These are phyloP conservation scores for Phialophora macrospora DNA, from an alignment of 2,329 filamentous ascomycete genomes.

Conservation along the genomic window DNA sequence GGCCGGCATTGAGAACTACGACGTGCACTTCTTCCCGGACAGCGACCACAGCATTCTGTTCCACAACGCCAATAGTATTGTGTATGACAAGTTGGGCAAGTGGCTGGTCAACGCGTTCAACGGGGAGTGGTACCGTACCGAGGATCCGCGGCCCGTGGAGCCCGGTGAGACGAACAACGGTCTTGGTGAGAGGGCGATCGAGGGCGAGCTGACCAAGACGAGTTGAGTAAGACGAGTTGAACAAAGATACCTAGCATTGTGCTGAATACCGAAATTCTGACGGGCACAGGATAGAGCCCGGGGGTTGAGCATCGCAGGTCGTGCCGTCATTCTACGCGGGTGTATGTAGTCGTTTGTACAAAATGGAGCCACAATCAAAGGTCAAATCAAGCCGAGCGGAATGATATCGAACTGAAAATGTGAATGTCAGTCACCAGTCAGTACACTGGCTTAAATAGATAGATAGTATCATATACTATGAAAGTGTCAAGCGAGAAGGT, in stretches of 20 bases:
- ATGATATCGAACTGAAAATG: too few species aligned
- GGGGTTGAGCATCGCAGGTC: too few species aligned
- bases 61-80: constrained; percentile 86
- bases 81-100: constrained; percentile 85
- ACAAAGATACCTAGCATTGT: neutral
- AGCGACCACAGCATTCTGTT: constrained; percentile 95
- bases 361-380: too few species aligned
- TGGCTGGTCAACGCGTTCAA: constrained; percentile 99
- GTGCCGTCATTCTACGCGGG: too few species aligned
- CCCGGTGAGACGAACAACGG: neutral
- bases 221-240: neutral
- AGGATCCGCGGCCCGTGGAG: constrained; percentile 32
- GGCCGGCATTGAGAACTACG: constrained; percentile 84
- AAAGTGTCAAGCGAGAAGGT: too few species aligned
- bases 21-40: constrained; percentile 95
- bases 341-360: too few species aligned
- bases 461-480: too few species aligned
- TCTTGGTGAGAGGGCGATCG: neutral
- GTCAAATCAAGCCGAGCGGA: too few species aligned
- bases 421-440: too few species aligned
- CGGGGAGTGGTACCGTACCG: constrained; percentile 77
- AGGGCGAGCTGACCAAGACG: neutral
- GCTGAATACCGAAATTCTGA: neutral
- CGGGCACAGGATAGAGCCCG: neutral
- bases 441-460: too few species aligned